A percentile compares a stretch with the other conserved stretches of the same genome.
These are phyloP conservation scores for Talaromyces sp. DNA, from an alignment of 2,329 filamentous ascomycete genomes.

Conservation along the genomic window DNA sequence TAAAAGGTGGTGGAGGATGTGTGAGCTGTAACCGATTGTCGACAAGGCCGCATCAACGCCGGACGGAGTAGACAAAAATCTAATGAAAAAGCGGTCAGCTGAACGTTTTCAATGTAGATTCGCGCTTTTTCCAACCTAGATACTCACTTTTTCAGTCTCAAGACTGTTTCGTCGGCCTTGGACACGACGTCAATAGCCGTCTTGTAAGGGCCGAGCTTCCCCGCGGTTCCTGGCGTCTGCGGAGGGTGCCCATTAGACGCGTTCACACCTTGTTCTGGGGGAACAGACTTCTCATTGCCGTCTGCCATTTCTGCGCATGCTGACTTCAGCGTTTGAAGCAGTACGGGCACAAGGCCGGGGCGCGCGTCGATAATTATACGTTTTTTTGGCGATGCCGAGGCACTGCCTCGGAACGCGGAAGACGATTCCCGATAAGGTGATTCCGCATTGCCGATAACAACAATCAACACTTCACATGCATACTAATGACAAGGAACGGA, in stretches of 20 bases:
- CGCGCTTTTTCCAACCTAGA: no score
- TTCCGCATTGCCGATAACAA: background rate
- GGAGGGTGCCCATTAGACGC: background rate
- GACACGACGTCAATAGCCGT: slow-evolving; percentile 2
- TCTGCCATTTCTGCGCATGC: background rate
- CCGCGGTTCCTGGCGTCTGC: background rate
- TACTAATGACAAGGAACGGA: background rate
- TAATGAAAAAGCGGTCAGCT: slow-evolving; percentile 29
- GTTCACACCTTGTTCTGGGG: background rate
- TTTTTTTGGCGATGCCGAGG: slow-evolving; percentile 17
- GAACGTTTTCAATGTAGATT: no score
- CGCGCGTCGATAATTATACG: background rate
- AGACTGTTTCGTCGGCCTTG: slow-evolving; percentile 12
- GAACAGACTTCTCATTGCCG: background rate
- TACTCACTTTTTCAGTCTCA: slow-evolving; percentile 16
- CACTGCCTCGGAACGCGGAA: slow-evolving; percentile 17
- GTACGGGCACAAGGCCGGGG: background rate
- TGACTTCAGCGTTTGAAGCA: background rate
- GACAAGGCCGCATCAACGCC: slow-evolving; percentile 68
- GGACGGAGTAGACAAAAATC: slow-evolving; percentile 61
- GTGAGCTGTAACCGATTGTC: slow-evolving; percentile 63
- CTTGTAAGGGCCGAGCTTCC: background rate
- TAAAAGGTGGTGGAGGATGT: slow-evolving; percentile 56
- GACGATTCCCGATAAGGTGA: background rate
- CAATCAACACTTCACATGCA: background rate